Base-by-base conservation (phyloP, 2,329 filamentous ascomycete species). In the Paecilomyces niveus region DNA sequence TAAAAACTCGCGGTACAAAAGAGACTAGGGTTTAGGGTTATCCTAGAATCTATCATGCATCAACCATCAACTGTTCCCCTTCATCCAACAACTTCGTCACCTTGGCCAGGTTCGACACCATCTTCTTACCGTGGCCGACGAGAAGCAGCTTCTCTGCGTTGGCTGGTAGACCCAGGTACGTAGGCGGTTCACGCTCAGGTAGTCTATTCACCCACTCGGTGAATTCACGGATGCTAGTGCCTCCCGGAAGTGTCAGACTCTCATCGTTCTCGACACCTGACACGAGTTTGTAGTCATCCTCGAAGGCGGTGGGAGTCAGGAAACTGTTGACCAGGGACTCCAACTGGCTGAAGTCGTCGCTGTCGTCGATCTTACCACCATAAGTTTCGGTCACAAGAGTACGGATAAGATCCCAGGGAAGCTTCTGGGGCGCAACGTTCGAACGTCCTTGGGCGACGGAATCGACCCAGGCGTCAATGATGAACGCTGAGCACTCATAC, bases 401-500 rank as follows among this genome's bases (percentile, higher is more conserved):
- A 61, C 91, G 88, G 62, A 99, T 88, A 85, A 99, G 92, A 58
- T 95, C 89, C 94, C 94, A 99, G 1, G 94, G 95, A 21, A 99
- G 90, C 70, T 95, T 96, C 68, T 89, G 85, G 3, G 94, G 94
- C 1, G 92, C 91, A 65, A 99, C 87, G 73, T 99, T 99, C 60
- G 91, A 93, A 59, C 94, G 88, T 64, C 89, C 91, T 65, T 89
- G 86, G 2, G 93, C 89, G 32, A 90, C 86, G 3, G 81, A 81
- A 66, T 97, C 91, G 62, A 97, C 83, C 94, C 94, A 99, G 32
- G 89, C 90, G 71, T 99, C 94, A 65, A 97, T 91, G 64, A 99
- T 95, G 74, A 90, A 94, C 57, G 91, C 90, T 53, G 90, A 96
- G 77, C 94, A 99, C 82, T 99, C 93, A 75, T 97, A 97, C 89